These are phyloP conservation scores for Peronosclerospora sorghi DNA, from an alignment of 352 stramenopile genomes.

Conservation along the genomic window DNA sequence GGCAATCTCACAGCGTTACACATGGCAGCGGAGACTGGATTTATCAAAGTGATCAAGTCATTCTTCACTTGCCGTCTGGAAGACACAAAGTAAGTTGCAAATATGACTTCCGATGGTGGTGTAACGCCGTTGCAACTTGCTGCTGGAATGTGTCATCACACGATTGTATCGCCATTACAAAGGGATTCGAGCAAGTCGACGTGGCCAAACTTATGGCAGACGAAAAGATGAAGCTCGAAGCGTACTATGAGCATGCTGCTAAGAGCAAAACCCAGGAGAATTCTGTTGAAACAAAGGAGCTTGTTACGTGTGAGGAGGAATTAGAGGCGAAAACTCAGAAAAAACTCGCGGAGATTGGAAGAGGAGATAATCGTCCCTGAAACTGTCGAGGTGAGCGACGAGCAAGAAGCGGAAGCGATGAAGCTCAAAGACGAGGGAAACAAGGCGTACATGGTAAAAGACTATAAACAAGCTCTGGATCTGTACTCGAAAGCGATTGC, in stretches of 20 bases:
- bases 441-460: not conserved
- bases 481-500: slow-evolving; percentile 15
- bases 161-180: slow-evolving; percentile 39
- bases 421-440: not conserved
- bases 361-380: not conserved
- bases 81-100: too few relatives aligned
- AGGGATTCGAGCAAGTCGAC: slow-evolving; percentile 44
- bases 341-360: not conserved
- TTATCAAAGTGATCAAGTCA: too few relatives aligned
- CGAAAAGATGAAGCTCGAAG: not conserved
- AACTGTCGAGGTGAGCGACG: not conserved
- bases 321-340: not conserved
- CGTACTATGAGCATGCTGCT: too few relatives aligned
- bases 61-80: too few relatives aligned
- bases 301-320: slow-evolving; percentile 13
- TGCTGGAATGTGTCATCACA: too few relatives aligned
- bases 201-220: slow-evolving; percentile 31
- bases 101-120: too few relatives aligned
- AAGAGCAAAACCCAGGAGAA: not conserved
- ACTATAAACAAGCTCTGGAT: not conserved
- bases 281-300: not conserved
- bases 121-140: too few relatives aligned
- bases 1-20: too few relatives aligned
- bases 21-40: too few relatives aligned
- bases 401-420: not conserved